Percentiles rank a stretch among this genome's conserved stretches.
phyloP scores from a whole-genome alignment of 2,329 filamentous ascomycete species.

The Monosporascus ibericus region DNA sequence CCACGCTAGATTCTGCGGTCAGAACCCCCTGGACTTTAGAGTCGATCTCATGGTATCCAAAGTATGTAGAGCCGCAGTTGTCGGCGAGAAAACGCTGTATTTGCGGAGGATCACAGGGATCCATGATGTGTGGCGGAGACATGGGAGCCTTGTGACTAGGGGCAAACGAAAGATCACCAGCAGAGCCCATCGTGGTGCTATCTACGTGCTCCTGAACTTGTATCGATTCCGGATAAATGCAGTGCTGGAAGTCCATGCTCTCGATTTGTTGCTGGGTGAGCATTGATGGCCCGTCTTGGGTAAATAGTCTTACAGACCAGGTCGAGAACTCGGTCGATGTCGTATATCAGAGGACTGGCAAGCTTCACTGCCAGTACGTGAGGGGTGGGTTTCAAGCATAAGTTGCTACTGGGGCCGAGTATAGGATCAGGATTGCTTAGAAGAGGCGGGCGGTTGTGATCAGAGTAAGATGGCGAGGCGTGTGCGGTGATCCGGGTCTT shows the following conservation, averaged over 20 bases:
- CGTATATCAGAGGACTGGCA: not conserved
- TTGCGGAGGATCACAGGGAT: constrained; percentile 15
- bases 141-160: constrained; percentile 18
- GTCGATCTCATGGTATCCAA: constrained; percentile 13
- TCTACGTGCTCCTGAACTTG: constrained; percentile 8
- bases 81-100: constrained; percentile 25
- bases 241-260: constrained; percentile 14
- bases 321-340: not conserved
- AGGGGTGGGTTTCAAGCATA: not conserved
- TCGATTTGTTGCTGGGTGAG: not conserved
- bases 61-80: constrained; percentile 18
- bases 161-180: constrained; percentile 17
- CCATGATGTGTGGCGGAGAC: constrained; percentile 8
- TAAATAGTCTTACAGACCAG: not conserved
- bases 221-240: constrained; percentile 10
- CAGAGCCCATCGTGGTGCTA: constrained; percentile 6
- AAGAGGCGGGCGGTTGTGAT: not conserved
- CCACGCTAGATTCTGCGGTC: constrained; percentile 7
- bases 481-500: not conserved
- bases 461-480: not conserved
- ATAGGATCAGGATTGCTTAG: not conserved
- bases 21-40: constrained; percentile 10
- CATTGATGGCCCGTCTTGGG: not conserved
- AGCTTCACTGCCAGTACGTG: not conserved
- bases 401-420: not conserved